These are phyloP conservation scores for Cladosporium sp. DNA, from an alignment of 2,329 filamentous ascomycete species.

Conservation along the genomic window DNA sequence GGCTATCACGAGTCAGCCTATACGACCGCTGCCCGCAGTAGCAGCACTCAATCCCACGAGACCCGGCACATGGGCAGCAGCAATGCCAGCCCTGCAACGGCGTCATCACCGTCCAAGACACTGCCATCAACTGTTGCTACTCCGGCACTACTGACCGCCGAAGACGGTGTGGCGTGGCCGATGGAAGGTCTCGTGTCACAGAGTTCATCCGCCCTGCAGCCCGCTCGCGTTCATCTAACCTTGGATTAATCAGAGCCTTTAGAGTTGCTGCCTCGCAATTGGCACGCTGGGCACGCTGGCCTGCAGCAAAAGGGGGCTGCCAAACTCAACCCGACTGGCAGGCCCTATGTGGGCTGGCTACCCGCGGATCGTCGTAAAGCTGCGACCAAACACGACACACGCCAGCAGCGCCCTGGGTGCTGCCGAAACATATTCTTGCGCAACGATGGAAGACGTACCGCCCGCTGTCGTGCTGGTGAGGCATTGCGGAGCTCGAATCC, in stretches of 20 bases:
- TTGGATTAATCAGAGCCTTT: neutral
- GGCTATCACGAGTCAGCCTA: neutral
- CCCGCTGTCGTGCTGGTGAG: neutral
- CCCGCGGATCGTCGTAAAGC: conserved; percentile 15
- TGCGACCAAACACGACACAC: conserved; percentile 12
- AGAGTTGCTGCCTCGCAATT: conserved; percentile 1
- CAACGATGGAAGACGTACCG: neutral
- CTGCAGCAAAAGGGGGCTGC: conserved; percentile 11
- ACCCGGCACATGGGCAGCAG: neutral
- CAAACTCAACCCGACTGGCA: conserved; percentile 4
- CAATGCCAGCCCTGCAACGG: neutral
- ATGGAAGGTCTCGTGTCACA: neutral
- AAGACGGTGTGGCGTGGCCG: neutral
- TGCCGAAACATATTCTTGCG: conserved; percentile 10
- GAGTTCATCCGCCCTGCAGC: conserved; percentile 3
- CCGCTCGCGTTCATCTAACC: conserved; percentile 8
- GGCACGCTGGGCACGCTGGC: neutral
- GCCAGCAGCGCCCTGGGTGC: neutral
- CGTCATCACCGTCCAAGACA: neutral
- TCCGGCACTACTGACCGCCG: neutral
- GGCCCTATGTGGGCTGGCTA: conserved; percentile 14
- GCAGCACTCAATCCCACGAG: neutral
- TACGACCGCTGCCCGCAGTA: neutral
- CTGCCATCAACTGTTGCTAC: neutral
- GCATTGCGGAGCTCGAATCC: neutral